phyloP scores from a whole-genome alignment of 2,329 filamentous ascomycete species.

The Ophiocordyceps polyrhachis-furcata region DNA sequence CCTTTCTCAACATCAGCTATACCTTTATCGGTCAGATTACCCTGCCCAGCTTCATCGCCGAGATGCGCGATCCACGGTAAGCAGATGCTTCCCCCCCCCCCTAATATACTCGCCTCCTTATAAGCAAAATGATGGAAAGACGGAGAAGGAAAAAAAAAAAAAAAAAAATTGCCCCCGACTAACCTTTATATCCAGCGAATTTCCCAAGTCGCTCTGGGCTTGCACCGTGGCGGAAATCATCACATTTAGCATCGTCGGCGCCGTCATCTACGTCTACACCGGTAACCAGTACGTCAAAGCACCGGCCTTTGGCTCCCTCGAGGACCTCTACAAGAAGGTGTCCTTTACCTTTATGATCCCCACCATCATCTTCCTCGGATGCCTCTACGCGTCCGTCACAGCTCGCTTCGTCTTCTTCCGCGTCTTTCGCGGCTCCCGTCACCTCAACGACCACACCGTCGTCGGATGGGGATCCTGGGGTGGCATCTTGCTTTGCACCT shows the following conservation, averaged over 20 bases:
- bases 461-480: conserved; percentile 68
- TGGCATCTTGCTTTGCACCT: conserved; percentile 48
- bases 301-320: conserved; percentile 72
- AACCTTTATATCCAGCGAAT: conserved; percentile 39
- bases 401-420: conserved; percentile 87
- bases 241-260: conserved; percentile 67
- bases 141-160: too few relatives aligned
- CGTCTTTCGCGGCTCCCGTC: conserved; percentile 58
- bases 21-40: conserved; percentile 95
- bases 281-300: conserved; percentile 78
- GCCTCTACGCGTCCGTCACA: conserved; percentile 78
- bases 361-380: conserved; percentile 79
- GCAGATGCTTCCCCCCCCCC: conserved; percentile 2
- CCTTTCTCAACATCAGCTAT: conserved; percentile 89
- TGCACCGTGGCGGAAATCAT: conserved; percentile 80
- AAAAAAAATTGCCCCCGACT: not conserved
- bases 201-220: conserved; percentile 81
- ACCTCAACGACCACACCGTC: conserved; percentile 65
- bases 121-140: too few relatives aligned
- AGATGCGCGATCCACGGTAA: conserved; percentile 54
- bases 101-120: too few relatives aligned
- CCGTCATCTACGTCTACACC: conserved; percentile 69
- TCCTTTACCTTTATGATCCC: conserved; percentile 92
- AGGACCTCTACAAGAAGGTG: conserved; percentile 67
- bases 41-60: conserved; percentile 82